phyloP scores from a whole-genome alignment of 805 yeast genomes.

The Candida sithepensis region DNA sequence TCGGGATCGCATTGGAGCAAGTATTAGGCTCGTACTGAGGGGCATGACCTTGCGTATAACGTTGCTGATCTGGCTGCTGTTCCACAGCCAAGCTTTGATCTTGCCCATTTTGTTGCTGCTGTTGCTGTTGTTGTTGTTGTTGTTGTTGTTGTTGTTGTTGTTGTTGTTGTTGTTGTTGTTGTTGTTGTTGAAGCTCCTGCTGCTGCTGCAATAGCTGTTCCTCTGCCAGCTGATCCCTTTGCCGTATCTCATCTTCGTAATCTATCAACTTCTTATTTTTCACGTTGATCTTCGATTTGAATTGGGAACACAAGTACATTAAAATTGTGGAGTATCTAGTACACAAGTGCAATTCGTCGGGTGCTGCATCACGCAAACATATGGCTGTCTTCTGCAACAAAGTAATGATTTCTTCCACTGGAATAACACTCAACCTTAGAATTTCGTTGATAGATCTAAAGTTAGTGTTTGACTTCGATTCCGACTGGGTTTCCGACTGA shows the following conservation, averaged over 20 bases:
- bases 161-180: slow-evolving; percentile 4
- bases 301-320: slow-evolving; percentile 71
- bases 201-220: slow-evolving; percentile 3
- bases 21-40: neutral
- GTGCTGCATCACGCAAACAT: slow-evolving; percentile 75
- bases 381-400: slow-evolving; percentile 70
- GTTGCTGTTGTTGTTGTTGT: slow-evolving; percentile 3
- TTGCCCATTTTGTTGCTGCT: neutral
- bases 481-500: neutral
- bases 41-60: neutral
- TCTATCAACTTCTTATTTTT: slow-evolving; percentile 22
- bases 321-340: slow-evolving; percentile 74
- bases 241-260: slow-evolving; percentile 22
- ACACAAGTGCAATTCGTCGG: slow-evolving; percentile 84
- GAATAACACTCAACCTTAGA: slow-evolving; percentile 57
- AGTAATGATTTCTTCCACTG: slow-evolving; percentile 65
- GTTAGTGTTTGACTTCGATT: slow-evolving; percentile 1
- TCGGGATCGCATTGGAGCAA: neutral
- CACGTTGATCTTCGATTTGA: slow-evolving; percentile 43
- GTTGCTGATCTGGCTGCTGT: neutral
- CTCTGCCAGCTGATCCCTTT: slow-evolving; percentile 12
- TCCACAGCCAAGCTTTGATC: too few species aligned
- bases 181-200: slow-evolving; percentile 4
- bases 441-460: slow-evolving; percentile 21
- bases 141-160: slow-evolving; percentile 2